These are phyloP conservation scores for Xylariales sp. DNA, from an alignment of 2,329 filamentous ascomycete species.

Conservation along the genomic window DNA sequence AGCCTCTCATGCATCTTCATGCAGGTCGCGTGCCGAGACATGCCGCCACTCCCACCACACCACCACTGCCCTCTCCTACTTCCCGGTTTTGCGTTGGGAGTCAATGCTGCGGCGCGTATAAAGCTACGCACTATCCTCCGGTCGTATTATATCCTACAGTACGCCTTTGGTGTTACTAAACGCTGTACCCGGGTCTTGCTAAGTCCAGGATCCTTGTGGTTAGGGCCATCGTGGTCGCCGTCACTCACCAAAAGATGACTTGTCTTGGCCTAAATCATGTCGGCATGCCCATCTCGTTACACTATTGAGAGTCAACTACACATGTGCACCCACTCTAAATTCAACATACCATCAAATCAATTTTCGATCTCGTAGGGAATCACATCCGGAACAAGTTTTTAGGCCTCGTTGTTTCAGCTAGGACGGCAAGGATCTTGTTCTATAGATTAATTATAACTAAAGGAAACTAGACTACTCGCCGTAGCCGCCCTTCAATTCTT, in stretches of 20 bases:
- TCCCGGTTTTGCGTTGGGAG: not conserved
- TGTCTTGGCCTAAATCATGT: conserved; percentile 17
- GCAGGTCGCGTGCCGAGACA: conserved; percentile 5
- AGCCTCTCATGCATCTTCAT: conserved; percentile 25
- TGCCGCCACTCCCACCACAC: not conserved
- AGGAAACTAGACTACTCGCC: not conserved
- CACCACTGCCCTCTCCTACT: not conserved
- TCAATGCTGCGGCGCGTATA: conserved; percentile 20
- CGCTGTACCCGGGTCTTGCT: conserved; percentile 14
- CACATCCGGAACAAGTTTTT: too few relatives aligned
- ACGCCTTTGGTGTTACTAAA: conserved; percentile 31
- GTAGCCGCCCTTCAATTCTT: not conserved
- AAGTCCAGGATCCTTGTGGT: conserved; percentile 20
- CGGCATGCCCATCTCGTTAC: not conserved
- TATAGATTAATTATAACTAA: not conserved
- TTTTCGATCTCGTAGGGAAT: not conserved
- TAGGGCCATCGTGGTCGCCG: conserved; percentile 24
- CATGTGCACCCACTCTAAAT: not conserved
- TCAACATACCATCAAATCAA: not conserved
- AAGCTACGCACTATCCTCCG: not conserved
- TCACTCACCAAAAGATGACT: conserved; percentile 19
- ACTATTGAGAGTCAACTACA: not conserved
- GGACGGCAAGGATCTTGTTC: not conserved
- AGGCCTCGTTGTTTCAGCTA: not conserved
- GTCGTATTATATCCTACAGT: conserved; percentile 23